A percentile compares a stretch with the other conserved stretches of the same genome.
Conservation (phyloP, 768 basidiomycete genomes). For the Roridomyces roridus region DNA sequence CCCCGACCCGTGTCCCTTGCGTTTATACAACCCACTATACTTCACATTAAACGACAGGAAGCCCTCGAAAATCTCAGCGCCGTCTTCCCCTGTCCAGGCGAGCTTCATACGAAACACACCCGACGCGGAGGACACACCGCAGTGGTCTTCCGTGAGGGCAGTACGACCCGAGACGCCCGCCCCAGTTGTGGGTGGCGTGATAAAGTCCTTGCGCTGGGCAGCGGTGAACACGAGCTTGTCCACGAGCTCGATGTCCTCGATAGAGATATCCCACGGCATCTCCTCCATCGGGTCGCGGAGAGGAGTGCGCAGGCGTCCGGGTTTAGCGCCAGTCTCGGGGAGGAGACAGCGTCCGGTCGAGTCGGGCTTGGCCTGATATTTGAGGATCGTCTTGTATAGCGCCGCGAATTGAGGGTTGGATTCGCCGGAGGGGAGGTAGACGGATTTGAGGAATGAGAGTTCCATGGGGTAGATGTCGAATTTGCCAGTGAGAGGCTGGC, state of each 20-base stretch:
- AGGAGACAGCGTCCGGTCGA: conserved; percentile 40
- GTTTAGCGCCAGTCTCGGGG: neutral
- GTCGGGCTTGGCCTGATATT: conserved; percentile 45
- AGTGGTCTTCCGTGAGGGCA: conserved; percentile 26
- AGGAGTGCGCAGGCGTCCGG: conserved; percentile 30
- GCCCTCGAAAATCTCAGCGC: conserved; percentile 44
- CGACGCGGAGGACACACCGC: conserved; percentile 39
- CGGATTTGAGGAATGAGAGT: conserved; percentile 40
- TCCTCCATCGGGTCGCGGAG: conserved; percentile 42
- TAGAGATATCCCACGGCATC: conserved; percentile 37
- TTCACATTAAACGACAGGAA: conserved; percentile 41
- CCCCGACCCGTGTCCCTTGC: conserved; percentile 41
- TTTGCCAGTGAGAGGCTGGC: no score
- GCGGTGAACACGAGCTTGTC: conserved; percentile 32
- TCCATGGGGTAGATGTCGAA: conserved; percentile 49
- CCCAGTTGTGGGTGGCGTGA: conserved; percentile 30
- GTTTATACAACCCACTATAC: conserved; percentile 39
- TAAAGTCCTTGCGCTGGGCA: conserved; percentile 29
- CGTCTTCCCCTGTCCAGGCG: conserved; percentile 33
- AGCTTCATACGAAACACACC: conserved; percentile 43
- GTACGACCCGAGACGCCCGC: conserved; percentile 34
- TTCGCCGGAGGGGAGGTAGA: conserved; percentile 34
- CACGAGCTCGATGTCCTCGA: conserved; percentile 30
- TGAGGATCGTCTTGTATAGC: conserved; percentile 39
- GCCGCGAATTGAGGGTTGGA: conserved; percentile 32